Evolutionary conservation across 1,284 basidiomycete genomes (phyloP).

Genomic region (Hemileia vastatrix): DNA sequence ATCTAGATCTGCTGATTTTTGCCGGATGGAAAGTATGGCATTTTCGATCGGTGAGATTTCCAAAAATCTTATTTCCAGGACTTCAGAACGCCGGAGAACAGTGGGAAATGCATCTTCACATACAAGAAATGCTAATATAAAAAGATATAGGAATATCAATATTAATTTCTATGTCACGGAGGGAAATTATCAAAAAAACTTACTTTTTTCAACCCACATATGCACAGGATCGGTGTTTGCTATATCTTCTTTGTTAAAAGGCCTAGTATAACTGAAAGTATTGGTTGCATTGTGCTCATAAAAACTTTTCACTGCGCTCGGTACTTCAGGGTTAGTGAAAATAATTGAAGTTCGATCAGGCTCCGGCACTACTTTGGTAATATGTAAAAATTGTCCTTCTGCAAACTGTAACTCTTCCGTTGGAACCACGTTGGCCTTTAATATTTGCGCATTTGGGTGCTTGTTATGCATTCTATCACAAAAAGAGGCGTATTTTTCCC

Average conservation of each 20-base stretch:
- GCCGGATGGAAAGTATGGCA: constrained; percentile 68
- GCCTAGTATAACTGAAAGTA: constrained; percentile 57
- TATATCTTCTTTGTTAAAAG: constrained; percentile 55
- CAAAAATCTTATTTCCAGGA: constrained; percentile 61
- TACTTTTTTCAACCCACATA: constrained; percentile 49
- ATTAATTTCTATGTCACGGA: not conserved
- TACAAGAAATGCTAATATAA: constrained; percentile 25
- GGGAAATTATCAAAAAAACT: constrained; percentile 27
- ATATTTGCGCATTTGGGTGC: constrained; percentile 72
- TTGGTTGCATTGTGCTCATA: constrained; percentile 62
- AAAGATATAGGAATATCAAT: not conserved
- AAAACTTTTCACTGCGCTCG: constrained; percentile 67
- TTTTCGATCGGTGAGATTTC: constrained; percentile 80
- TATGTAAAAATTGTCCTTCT: constrained; percentile 62
- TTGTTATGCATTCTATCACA: constrained; percentile 88
- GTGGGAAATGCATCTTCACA: constrained; percentile 81
- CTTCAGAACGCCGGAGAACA: constrained; percentile 77
- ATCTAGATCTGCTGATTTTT: constrained; percentile 64
- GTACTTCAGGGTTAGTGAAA: constrained; percentile 76
- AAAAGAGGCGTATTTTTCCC: constrained; percentile 48
- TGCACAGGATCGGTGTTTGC: constrained; percentile 37
- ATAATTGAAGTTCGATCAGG: constrained; percentile 67
- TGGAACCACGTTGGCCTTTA: constrained; percentile 66
- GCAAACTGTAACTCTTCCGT: constrained; percentile 69
- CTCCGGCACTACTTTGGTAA: constrained; percentile 73